Base-by-base conservation (phyloP, 23 red algal species). In the Gracilaria domingensis region DNA sequence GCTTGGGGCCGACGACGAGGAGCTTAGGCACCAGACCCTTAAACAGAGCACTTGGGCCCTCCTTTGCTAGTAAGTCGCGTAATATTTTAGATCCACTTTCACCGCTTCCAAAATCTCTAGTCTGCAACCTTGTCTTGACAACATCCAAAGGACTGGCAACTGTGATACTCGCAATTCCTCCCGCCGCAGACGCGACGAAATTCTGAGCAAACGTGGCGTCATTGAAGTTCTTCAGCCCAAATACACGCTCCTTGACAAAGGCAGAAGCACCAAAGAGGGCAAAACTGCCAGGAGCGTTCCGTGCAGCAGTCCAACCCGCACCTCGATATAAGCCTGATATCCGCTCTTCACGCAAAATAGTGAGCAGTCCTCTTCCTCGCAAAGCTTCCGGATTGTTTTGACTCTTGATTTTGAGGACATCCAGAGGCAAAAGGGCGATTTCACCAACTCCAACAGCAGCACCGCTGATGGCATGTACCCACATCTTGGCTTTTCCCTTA, bases 341-440 rank as follows among this genome's bases (percentile, higher is more conserved):
- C 23, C 53, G 65, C 62, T 95, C 92, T 81, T 88, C 70, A 20
- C 72, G 47, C 34, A 95, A 51, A 40, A 95, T 88, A 12, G 56
- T 80, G 2, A 95, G 51, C 16, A 95, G 55, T 26, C 92, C 92
- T 32, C 92, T 44, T 36, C 92, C 92, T 34, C 84, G 42, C 62
- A 95, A 66, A 28, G 74, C 92, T 62, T 88, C 92, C 11, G 92
- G 92, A 72, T 95, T 95, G 33, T 64, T 88, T 40, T 95, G 92
- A 80, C 73, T 81, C 77, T 95, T 95, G 28, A 95, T 95, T 53
- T 95, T 95, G 4, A 95, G 76, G 21, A 95, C 92, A 95, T 95
- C 92, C n/a, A 95, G 58, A 26, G 92, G 92, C 21, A 95, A 72
- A n/a, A 95, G 84, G 14, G 84, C 84, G 25, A 95, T 77, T 83